These are phyloP conservation scores for Oryza rufipogon DNA, from an alignment of 176 grass and related monocot species.

Conservation along the genomic window DNA sequence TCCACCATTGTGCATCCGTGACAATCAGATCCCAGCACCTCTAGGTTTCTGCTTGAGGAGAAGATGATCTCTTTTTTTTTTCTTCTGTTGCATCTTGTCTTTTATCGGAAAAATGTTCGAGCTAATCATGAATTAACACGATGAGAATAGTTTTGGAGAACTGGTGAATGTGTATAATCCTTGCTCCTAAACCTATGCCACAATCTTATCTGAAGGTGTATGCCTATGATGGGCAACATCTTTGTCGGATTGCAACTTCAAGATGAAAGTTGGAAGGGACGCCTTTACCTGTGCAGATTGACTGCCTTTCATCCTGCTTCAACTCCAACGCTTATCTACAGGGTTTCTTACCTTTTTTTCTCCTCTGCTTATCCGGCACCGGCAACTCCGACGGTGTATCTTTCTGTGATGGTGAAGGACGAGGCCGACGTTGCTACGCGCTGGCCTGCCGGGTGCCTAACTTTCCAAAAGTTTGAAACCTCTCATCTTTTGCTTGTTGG, in stretches of 20 bases:
- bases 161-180: neutral
- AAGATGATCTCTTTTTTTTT: neutral
- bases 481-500: too few relatives aligned
- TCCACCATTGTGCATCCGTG: neutral
- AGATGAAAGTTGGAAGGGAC: neutral
- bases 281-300: neutral
- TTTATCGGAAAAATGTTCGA: neutral
- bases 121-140: neutral
- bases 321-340: neutral
- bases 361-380: neutral
- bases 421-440: neutral
- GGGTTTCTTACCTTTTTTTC: neutral
- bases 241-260: neutral
- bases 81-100: neutral
- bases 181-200: too few relatives aligned
- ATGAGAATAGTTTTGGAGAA: neutral
- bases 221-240: neutral
- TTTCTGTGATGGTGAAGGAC: constrained; percentile 15
- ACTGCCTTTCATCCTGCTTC: constrained; percentile 12
- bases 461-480: neutral
- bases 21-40: neutral
- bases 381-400: neutral
- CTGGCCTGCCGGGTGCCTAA: neutral
- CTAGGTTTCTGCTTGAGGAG: constrained; percentile 19
- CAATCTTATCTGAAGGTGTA: neutral